Conservation (phyloP, 1,139 yeast species). For the Taphrina flavorubra region DNA sequence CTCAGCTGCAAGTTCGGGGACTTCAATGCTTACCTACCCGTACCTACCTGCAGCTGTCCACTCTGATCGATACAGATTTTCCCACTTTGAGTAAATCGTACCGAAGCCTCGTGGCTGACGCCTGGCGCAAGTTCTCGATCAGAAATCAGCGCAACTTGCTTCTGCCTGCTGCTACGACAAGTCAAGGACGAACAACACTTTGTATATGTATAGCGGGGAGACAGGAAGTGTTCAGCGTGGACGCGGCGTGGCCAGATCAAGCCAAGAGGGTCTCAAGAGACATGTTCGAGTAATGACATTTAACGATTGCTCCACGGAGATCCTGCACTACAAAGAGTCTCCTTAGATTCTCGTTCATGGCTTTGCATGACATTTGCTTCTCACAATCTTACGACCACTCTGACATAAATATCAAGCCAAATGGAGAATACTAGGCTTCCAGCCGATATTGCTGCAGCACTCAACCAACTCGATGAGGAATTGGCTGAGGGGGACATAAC, state of each 20-base stretch:
- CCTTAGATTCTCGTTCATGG: background rate
- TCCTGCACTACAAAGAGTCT: background rate
- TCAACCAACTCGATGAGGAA: constrained; percentile 28
- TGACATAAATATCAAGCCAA: background rate
- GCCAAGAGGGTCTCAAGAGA: no score
- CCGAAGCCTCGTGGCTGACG: constrained; percentile 8
- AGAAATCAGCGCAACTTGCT: background rate
- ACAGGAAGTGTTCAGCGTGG: no score
- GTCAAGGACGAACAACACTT: no score
- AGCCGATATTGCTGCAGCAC: constrained; percentile 28
- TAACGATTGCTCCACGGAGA: no score
- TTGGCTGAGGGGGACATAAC: constrained; percentile 63
- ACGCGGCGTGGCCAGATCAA: no score
- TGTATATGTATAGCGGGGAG: no score
- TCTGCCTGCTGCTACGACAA: no score
- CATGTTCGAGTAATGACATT: no score
- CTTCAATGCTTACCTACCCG: background rate
- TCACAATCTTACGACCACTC: background rate
- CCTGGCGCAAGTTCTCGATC: background rate
- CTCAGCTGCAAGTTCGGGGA: background rate
- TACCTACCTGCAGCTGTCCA: background rate
- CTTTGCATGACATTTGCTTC: background rate
- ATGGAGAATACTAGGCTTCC: constrained; percentile 15
- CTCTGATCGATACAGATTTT: background rate
- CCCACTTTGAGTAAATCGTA: background rate